Conservation (phyloP, 108 stramenopile genomes). For the Cyclotella distinguenda region DNA sequence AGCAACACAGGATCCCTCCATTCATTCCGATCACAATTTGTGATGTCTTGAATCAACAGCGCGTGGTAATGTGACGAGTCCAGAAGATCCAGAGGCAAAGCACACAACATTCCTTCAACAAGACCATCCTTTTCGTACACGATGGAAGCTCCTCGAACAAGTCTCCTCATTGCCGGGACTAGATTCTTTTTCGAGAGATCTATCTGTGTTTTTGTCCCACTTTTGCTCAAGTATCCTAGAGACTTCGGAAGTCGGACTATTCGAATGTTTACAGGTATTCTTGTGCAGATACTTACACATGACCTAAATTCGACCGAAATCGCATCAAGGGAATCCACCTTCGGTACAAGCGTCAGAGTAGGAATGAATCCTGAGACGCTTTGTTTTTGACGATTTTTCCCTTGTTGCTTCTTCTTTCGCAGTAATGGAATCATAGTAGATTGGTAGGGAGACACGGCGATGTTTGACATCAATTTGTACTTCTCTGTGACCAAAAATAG, state of each 20-base stretch:
- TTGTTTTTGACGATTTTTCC: neutral
- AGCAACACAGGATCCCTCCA: conserved; percentile 44
- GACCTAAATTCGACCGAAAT: conserved; percentile 26
- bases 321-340: conserved; percentile 22
- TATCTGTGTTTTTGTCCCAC: conserved; percentile 22
- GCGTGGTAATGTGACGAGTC: conserved; percentile 36
- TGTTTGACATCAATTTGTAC: conserved; percentile 24
- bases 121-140: conserved; percentile 30
- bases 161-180: conserved; percentile 14
- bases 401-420: conserved; percentile 8
- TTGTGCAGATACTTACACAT: conserved; percentile 23
- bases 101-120: conserved; percentile 9
- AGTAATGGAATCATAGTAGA: conserved; percentile 35
- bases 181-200: conserved; percentile 41
- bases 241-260: conserved; percentile 30
- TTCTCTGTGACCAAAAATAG: conserved; percentile 13
- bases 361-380: conserved; percentile 36
- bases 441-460: conserved; percentile 24
- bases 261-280: conserved; percentile 35
- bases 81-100: conserved; percentile 29
- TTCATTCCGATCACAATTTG: neutral
- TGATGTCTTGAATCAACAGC: conserved; percentile 40
- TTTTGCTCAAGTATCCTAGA: conserved; percentile 21
- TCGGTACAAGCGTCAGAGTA: conserved; percentile 37
- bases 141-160: conserved; percentile 32